phyloP scores from a whole-genome alignment of 352 stramenopile genomes.

The Halophytophthora polymorphica region DNA sequence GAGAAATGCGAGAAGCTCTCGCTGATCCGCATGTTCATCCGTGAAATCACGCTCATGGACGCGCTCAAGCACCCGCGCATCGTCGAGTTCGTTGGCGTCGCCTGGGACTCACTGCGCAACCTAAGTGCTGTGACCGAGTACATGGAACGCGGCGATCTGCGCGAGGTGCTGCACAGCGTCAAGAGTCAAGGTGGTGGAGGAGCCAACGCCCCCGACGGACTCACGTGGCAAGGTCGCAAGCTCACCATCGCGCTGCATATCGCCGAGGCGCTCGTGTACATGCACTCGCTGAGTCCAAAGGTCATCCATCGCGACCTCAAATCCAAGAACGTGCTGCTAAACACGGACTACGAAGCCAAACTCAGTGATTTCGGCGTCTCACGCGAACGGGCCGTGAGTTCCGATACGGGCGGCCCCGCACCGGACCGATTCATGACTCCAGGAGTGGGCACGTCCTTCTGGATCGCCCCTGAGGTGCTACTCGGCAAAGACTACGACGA shows the following conservation, averaged over 20 bases:
- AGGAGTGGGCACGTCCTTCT: slow-evolving; percentile 41
- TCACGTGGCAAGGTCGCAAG: slow-evolving; percentile 55
- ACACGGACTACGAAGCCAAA: slow-evolving; percentile 55
- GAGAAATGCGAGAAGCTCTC: slow-evolving; percentile 30
- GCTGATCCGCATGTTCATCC: slow-evolving; percentile 38
- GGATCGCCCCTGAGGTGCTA: slow-evolving; percentile 43
- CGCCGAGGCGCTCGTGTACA: slow-evolving; percentile 56
- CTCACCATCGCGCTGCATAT: slow-evolving; percentile 60
- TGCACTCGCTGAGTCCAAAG: slow-evolving; percentile 63
- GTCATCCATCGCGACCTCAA: slow-evolving; percentile 83
- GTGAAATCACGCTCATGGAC: slow-evolving; percentile 66
- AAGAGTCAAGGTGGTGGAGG: slow-evolving; percentile 22
- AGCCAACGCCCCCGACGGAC: slow-evolving; percentile 13
- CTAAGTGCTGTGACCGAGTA: slow-evolving; percentile 64
- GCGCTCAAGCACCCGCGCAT: slow-evolving; percentile 61
- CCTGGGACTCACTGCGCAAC: slow-evolving; percentile 59
- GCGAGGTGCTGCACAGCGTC: slow-evolving; percentile 45
- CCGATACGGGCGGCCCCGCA: slow-evolving; percentile 7
- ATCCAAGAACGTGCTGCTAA: slow-evolving; percentile 73
- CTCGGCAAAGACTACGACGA: slow-evolving; percentile 43
- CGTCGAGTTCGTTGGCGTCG: slow-evolving; percentile 65
- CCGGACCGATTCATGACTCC: slow-evolving; percentile 52
- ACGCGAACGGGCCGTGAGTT: slow-evolving; percentile 27
- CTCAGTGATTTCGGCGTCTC: slow-evolving; percentile 78
- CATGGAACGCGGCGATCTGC: slow-evolving; percentile 70